Base-by-base conservation (phyloP, 768 basidiomycete genomes). In the Leccinum sublutescens region DNA sequence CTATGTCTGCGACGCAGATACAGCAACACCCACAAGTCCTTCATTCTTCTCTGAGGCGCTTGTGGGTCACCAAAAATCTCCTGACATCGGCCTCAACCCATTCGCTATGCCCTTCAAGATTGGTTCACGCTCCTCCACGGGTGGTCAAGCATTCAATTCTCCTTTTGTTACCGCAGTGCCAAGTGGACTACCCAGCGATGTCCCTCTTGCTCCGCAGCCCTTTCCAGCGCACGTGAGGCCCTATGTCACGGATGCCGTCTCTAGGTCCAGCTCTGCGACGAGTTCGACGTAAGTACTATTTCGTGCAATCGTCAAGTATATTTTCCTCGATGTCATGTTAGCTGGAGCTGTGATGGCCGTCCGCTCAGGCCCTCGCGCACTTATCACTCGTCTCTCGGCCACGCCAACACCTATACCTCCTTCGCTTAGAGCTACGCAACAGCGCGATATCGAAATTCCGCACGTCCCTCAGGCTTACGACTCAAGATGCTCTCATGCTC, bases 231-330 rank as follows among this genome's bases (percentile, higher is more conserved):
- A 66, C 36, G 45, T 64, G 38, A 61, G 58, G 52, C 57, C 60
- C 1, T 62, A 63, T 38, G n/a, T 64, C 36, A 57, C 50, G 23
- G 64, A 73, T 31, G 36, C 62, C 0, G 71, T 74, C 52, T 74
- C 74, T 14, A 70, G 72, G 53, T 74, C 72, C 23, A 75, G 66
- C 52, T 74, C 72, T 27, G 65, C 68, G 53, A 74, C 74, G 12
- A 70, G 72, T 48, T 73, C 74, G 12, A 75, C 61, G 74, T 74
- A 53, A 59, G 71, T 60, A 17, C 33, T 34, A 34, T 51, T 57
- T 48, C 27, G 8, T 52, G 17, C 19, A 34, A 49, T 57, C n/a
- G 5, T 61, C 11, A 27, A 52, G 10, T 8, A n/a, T 27, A 2
- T 14, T 29, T 52, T 55, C 64, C 45, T 55, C 27, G 31, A 69